These are phyloP conservation scores for Xylaria intraflava DNA, from an alignment of 495 filamentous ascomycete genomes.

Conservation along the genomic window DNA sequence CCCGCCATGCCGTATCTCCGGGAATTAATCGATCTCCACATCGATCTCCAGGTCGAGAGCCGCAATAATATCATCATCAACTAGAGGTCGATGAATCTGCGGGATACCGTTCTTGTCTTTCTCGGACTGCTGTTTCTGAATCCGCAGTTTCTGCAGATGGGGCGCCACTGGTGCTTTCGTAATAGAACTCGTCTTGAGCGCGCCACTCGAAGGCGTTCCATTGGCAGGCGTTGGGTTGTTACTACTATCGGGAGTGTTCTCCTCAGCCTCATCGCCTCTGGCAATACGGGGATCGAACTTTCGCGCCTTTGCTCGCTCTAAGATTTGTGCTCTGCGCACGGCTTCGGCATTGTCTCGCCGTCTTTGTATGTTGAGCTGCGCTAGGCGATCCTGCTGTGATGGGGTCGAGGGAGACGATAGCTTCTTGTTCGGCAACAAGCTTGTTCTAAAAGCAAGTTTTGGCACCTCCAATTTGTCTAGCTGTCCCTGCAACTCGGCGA, in stretches of 20 bases:
- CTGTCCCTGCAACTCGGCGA: constrained; percentile 56
- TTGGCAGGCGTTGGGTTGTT: constrained; percentile 22
- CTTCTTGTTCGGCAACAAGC: constrained; percentile 41
- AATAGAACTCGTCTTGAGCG: constrained; percentile 16
- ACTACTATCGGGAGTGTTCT: constrained; percentile 46
- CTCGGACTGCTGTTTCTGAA: constrained; percentile 41
- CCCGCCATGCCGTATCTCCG: neutral
- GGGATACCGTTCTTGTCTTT: constrained; percentile 53
- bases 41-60: constrained; percentile 77
- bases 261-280: constrained; percentile 41
- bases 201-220: constrained; percentile 31
- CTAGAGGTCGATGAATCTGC: constrained; percentile 62
- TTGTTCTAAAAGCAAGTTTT: constrained; percentile 62
- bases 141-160: constrained; percentile 44
- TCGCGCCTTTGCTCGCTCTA: constrained; percentile 62
- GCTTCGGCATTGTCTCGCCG: constrained; percentile 71
- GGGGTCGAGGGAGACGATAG: constrained; percentile 34
- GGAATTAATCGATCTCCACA: constrained; percentile 51
- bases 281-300: constrained; percentile 47
- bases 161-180: constrained; percentile 29
- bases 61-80: constrained; percentile 80
- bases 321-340: constrained; percentile 76
- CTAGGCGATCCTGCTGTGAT: constrained; percentile 67
- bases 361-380: constrained; percentile 68
- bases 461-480: constrained; percentile 61